Percentiles rank a stretch among this genome's conserved stretches.
Evolutionary conservation across 2,329 filamentous ascomycete genomes (phyloP).

Genomic region (Botrytis elliptica): DNA sequence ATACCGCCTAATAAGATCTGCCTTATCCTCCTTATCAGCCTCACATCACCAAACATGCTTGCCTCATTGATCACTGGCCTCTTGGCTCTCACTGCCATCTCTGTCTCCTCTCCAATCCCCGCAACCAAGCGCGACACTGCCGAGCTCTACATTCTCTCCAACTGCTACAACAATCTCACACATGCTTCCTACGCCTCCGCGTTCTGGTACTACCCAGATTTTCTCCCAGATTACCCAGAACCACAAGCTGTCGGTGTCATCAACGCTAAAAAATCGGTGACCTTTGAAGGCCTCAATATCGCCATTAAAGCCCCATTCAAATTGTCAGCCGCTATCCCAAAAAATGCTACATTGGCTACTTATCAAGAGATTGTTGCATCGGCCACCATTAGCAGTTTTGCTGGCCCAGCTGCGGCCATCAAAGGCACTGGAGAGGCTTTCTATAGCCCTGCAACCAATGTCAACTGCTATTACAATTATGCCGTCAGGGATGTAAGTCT

Average conservation of each 20-base stretch:
- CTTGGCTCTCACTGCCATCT: background rate
- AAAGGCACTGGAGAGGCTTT: constrained; percentile 10
- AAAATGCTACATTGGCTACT: background rate
- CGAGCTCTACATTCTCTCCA: constrained; percentile 18
- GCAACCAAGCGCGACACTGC: constrained; percentile 11
- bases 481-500: constrained; percentile 10
- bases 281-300: background rate
- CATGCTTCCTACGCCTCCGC: constrained; percentile 8
- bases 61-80: constrained; percentile 8
- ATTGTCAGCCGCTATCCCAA: background rate
- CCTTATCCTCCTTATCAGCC: background rate
- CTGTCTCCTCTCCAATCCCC: constrained; percentile 7
- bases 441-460: constrained; percentile 1
- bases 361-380: constrained; percentile 11
- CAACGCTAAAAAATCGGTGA: background rate
- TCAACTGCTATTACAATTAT: constrained; percentile 15
- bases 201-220: constrained; percentile 20
- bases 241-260: constrained; percentile 13
- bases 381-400: constrained; percentile 11
- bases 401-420: background rate
- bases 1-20: background rate
- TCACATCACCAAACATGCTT: background rate
- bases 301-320: background rate
- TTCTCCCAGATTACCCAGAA: constrained; percentile 9
- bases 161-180: constrained; percentile 18